A percentile compares a stretch with the other conserved stretches of the same genome.
These are phyloP conservation scores for Saturnispora mendoncae DNA, from an alignment of 805 yeast genomes.

Conservation along the genomic window DNA sequence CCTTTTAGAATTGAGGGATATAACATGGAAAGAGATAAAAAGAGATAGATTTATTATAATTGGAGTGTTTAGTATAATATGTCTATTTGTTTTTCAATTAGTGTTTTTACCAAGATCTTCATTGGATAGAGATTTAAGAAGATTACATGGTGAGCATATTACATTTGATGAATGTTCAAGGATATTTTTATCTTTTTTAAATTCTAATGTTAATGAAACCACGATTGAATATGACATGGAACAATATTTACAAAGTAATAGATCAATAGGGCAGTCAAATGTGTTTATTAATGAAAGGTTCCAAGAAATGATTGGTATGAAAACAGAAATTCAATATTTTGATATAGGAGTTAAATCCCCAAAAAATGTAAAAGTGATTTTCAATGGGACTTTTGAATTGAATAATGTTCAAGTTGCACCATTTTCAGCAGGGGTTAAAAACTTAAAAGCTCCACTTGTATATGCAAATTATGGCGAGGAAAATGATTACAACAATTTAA, in stretches of 20 bases:
- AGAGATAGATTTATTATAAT: slow-evolving; percentile 29
- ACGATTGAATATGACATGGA: slow-evolving; percentile 22
- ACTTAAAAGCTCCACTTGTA: slow-evolving; percentile 44
- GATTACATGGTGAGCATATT: slow-evolving; percentile 58
- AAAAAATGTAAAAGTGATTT: too few relatives aligned
- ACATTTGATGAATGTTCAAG: slow-evolving; percentile 67
- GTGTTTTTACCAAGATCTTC: slow-evolving; percentile 82
- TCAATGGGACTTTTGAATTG: too few relatives aligned
- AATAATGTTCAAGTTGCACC: slow-evolving; percentile 33
- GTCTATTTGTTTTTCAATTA: slow-evolving; percentile 51
- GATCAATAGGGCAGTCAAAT: neutral
- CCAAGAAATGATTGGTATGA: too few relatives aligned
- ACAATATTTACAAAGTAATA: slow-evolving; percentile 11
- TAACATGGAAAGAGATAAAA: slow-evolving; percentile 24
- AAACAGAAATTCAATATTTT: too few relatives aligned
- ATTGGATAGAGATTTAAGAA: slow-evolving; percentile 65
- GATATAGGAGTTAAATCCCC: too few relatives aligned
- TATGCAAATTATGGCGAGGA: slow-evolving; percentile 53
- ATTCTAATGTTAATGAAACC: slow-evolving; percentile 17
- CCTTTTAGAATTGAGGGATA: slow-evolving; percentile 21
- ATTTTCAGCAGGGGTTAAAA: slow-evolving; percentile 57
- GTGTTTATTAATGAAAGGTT: too few relatives aligned
- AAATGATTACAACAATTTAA: slow-evolving; percentile 43
- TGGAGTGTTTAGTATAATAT: slow-evolving; percentile 30
- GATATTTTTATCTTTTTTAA: slow-evolving; percentile 31